Conservation (phyloP, 2,329 filamentous ascomycete genomes). For the Biscogniauxia mediterranea region DNA sequence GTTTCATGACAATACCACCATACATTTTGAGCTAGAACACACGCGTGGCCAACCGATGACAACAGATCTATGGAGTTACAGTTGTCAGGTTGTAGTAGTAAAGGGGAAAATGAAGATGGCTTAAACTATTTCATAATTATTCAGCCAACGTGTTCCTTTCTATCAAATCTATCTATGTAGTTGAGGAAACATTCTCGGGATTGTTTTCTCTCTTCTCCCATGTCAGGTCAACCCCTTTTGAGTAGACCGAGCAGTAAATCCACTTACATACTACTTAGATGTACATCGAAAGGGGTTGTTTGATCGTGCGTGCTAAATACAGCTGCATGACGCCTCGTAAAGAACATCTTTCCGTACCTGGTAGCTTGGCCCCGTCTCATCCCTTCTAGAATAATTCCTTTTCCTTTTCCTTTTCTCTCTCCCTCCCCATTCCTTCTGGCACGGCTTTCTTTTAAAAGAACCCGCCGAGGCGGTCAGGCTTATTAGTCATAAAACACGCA, state of each 20-base stretch:
- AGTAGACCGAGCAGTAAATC: too few relatives aligned
- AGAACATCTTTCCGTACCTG: neutral
- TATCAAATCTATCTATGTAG: too few relatives aligned
- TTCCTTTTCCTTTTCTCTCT: neutral
- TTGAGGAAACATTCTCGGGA: too few relatives aligned
- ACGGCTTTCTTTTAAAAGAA: neutral
- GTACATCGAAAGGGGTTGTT: neutral
- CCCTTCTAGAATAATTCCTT: slow-evolving; percentile 3
- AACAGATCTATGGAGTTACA: too few relatives aligned
- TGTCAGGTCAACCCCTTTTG: too few relatives aligned
- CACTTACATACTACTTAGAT: too few relatives aligned
- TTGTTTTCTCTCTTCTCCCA: too few relatives aligned
- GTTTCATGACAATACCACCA: neutral
- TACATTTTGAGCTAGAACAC: neutral
- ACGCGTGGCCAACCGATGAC: too few relatives aligned
- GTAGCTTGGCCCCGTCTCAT: neutral
- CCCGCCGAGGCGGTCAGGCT: neutral
- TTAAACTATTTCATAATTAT: too few relatives aligned
- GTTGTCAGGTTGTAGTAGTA: too few relatives aligned
- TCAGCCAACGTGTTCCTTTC: too few relatives aligned
- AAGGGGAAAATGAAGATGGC: too few relatives aligned
- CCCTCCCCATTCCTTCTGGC: neutral
- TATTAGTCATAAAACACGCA: neutral
- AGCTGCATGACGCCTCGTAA: neutral
- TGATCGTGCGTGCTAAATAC: neutral